These are phyloP conservation scores for Sordaria brevicollis DNA, from an alignment of 495 filamentous ascomycete species.

Conservation along the genomic window DNA sequence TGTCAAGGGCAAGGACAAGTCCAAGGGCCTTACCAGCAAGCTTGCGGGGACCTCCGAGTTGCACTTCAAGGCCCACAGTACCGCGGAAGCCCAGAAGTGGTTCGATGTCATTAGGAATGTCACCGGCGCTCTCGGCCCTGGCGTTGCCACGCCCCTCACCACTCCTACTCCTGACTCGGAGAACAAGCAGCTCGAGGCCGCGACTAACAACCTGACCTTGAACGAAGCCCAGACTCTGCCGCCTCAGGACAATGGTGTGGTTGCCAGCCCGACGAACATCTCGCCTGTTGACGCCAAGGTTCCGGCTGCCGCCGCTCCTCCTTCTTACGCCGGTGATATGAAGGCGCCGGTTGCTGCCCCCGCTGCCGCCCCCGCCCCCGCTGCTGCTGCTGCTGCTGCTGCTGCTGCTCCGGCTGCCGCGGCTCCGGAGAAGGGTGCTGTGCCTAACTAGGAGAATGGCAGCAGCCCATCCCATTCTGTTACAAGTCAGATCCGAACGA, in stretches of 20 bases:
- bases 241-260: background rate
- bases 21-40: constrained; percentile 39
- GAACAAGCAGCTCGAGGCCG: constrained; percentile 6
- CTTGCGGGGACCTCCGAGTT: constrained; percentile 42
- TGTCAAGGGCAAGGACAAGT: constrained; percentile 84
- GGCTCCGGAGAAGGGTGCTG: constrained; percentile 25
- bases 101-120: constrained; percentile 53
- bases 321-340: background rate
- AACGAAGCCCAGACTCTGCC: constrained; percentile 7
- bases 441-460: constrained; percentile 25
- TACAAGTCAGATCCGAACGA: background rate
- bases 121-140: constrained; percentile 26
- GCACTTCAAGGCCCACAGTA: constrained; percentile 55
- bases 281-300: background rate
- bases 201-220: constrained; percentile 3
- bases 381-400: background rate
- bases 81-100: constrained; percentile 73
- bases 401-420: constrained; percentile 13
- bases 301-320: background rate
- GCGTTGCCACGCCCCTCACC: constrained; percentile 7
- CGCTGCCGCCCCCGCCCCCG: constrained; percentile 1
- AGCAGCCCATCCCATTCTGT: constrained; percentile 15
- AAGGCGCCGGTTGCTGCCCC: background rate
- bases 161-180: constrained; percentile 7
- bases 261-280: background rate